These are phyloP conservation scores for Spergularia marina DNA, from an alignment of 148 eudicot genomes.

Conservation along the genomic window DNA sequence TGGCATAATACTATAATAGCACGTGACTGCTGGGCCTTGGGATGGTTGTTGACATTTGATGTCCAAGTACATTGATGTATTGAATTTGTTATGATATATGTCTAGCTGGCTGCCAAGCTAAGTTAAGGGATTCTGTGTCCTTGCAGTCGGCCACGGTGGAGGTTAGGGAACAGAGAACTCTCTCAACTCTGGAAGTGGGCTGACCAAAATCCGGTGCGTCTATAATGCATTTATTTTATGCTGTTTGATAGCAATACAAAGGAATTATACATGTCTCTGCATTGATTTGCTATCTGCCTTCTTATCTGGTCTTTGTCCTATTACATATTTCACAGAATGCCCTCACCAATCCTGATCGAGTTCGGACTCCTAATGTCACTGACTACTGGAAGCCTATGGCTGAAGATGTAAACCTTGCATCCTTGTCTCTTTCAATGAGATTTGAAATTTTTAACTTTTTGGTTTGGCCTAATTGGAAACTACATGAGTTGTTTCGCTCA, in stretches of 20 bases:
- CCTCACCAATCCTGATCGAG: slow-evolving; percentile 85
- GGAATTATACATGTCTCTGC: neutral
- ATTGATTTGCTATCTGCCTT: neutral
- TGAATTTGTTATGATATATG: neutral
- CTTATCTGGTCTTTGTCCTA: slow-evolving; percentile 14
- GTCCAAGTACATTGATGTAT: slow-evolving; percentile 5
- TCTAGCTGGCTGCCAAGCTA: slow-evolving; percentile 3
- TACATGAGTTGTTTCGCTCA: neutral
- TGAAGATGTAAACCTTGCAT: slow-evolving; percentile 63
- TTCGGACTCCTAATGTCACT: slow-evolving; percentile 62
- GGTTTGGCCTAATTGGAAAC: neutral
- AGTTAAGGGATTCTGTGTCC: neutral
- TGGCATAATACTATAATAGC: too few species aligned
- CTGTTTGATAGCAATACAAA: neutral
- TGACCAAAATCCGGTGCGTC: slow-evolving; percentile 80
- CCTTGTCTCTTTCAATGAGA: slow-evolving; percentile 8
- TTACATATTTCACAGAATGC: slow-evolving; percentile 64
- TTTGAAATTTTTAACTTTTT: neutral
- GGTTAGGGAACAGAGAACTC: slow-evolving; percentile 94
- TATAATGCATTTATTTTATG: neutral
- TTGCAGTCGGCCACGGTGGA: slow-evolving; percentile 86
- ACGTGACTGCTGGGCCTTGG: neutral
- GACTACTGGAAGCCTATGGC: slow-evolving; percentile 96
- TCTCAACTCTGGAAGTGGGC: slow-evolving; percentile 99
- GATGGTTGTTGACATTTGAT: neutral